Percentiles rank a stretch among this genome's conserved stretches.
These are phyloP conservation scores for Jaltomata sinuosa DNA, from an alignment of 257 asterid species.

Conservation along the genomic window DNA sequence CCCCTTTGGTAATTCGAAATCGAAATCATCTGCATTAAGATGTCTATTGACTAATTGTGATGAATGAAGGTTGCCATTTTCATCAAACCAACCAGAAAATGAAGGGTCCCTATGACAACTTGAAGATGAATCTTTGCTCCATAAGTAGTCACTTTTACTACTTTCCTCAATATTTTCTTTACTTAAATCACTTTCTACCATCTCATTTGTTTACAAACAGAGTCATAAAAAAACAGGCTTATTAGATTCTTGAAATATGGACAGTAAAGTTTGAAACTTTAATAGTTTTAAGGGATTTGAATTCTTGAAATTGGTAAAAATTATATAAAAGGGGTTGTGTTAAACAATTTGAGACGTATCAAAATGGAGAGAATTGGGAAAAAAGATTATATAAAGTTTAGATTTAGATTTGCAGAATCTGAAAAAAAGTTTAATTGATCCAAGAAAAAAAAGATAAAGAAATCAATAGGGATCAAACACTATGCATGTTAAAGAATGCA, in stretches of 20 bases:
- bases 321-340: background rate
- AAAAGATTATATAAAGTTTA: background rate
- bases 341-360: background rate
- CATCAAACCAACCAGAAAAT: conserved; percentile 70
- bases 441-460: background rate
- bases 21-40: conserved; percentile 29
- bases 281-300: background rate
- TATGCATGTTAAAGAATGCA: background rate
- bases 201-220: conserved; percentile 7
- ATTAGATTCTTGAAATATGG: background rate
- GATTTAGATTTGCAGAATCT: background rate
- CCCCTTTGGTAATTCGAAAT: conserved; percentile 31
- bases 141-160: conserved; percentile 11
- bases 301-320: background rate
- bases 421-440: background rate
- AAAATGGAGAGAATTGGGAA: background rate
- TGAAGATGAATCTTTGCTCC: background rate
- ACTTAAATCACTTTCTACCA: conserved; percentile 36
- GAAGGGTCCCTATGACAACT: conserved; percentile 48
- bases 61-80: conserved; percentile 32
- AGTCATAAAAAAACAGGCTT: background rate
- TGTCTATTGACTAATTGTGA: conserved; percentile 20
- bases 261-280: background rate
- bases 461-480: background rate
- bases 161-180: conserved; percentile 27